Percentiles rank a stretch among this genome's conserved stretches.
Evolutionary conservation across 257 asterid genomes (phyloP).

Genomic region (Solanum ossicruentum): DNA sequence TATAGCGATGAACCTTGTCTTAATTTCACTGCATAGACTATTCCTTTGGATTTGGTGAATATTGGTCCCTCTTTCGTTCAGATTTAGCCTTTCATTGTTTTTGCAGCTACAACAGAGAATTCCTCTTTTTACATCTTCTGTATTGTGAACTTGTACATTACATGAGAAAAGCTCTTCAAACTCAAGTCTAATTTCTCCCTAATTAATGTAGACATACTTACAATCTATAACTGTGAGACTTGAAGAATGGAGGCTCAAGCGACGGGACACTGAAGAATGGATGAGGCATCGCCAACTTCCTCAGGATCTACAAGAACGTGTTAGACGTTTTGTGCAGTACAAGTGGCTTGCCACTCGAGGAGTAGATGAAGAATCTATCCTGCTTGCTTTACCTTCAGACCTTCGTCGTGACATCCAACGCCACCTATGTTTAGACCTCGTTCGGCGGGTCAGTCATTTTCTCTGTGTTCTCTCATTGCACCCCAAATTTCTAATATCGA

Average conservation of each 20-base stretch:
- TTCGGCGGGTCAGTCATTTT: constrained; percentile 54
- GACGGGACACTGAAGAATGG: constrained; percentile 91
- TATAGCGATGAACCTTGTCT: neutral
- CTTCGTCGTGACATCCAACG: constrained; percentile 81
- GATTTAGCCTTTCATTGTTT: neutral
- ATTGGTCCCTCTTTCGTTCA: neutral
- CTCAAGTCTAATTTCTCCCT: neutral
- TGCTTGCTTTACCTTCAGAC: constrained; percentile 61
- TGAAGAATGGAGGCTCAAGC: constrained; percentile 86
- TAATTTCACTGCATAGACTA: neutral
- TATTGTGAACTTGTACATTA: neutral
- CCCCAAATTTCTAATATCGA: neutral
- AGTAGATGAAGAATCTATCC: constrained; percentile 65
- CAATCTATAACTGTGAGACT: constrained; percentile 90
- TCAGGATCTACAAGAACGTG: constrained; percentile 42
- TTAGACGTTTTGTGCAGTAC: constrained; percentile 62
- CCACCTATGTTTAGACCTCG: constrained; percentile 80
- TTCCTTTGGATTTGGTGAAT: neutral
- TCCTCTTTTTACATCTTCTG: neutral
- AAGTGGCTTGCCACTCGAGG: constrained; percentile 88
- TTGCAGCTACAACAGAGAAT: neutral
- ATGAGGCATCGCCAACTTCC: constrained; percentile 91
- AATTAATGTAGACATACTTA: constrained; percentile 46
- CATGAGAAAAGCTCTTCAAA: neutral
- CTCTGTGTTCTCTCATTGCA: neutral